These are phyloP conservation scores for Fusarium sp. DNA, from an alignment of 2,329 filamentous ascomycete genomes.

Conservation along the genomic window DNA sequence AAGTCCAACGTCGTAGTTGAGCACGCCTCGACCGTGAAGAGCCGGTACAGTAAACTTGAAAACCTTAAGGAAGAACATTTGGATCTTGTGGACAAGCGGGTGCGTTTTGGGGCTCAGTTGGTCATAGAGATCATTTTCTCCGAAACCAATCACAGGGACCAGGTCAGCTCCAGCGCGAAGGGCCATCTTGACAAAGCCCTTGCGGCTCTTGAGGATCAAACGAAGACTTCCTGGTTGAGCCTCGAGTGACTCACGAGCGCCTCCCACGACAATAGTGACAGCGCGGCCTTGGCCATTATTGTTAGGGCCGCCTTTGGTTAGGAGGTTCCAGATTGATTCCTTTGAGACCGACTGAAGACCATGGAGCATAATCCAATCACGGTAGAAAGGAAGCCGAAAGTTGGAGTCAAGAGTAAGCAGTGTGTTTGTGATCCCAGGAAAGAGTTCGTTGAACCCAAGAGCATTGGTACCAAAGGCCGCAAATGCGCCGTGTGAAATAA, in stretches of 20 bases:
- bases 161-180: conserved; percentile 93
- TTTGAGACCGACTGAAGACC: conserved; percentile 91
- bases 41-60: conserved; percentile 95
- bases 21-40: conserved; percentile 90
- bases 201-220: conserved; percentile 85
- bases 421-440: conserved; percentile 95
- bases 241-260: conserved; percentile 91
- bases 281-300: conserved; percentile 91
- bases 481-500: conserved; percentile 97
- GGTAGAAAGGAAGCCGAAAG: conserved; percentile 93
- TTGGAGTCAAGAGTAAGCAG: conserved; percentile 95
- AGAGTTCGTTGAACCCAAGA: conserved; percentile 86
- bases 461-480: conserved; percentile 92
- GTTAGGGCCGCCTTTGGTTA: conserved; percentile 84
- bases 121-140: conserved; percentile 96
- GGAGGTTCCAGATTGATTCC: conserved; percentile 90
- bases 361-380: conserved; percentile 92
- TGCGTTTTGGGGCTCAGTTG: conserved; percentile 85
- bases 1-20: conserved; percentile 97
- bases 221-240: conserved; percentile 83
- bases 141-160: conserved; percentile 92
- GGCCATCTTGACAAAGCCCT: conserved; percentile 95
- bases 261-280: conserved; percentile 95
- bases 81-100: conserved; percentile 83
- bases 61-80: conserved; percentile 86